phyloP scores from a whole-genome alignment of 805 yeast species.

The Candida xiaguanensis region DNA sequence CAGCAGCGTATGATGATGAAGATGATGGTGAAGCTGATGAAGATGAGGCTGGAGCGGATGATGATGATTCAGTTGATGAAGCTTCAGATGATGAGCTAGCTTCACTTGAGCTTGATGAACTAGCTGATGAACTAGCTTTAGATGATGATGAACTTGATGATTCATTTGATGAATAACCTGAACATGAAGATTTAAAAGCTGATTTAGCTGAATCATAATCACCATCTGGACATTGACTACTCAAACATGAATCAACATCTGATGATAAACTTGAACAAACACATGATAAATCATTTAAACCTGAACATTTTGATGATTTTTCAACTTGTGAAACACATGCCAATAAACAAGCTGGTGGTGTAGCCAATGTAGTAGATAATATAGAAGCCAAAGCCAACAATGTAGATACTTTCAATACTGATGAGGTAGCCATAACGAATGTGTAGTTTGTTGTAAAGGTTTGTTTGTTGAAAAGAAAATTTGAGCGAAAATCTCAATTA shows the following conservation, averaged over 20 bases:
- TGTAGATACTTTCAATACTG: conserved; percentile 17
- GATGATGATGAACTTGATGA: conserved; percentile 25
- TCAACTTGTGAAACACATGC: conserved; percentile 80
- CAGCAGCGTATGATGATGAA: conserved; percentile 4
- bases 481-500: too few relatives aligned
- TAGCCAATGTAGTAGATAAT: conserved; percentile 49
- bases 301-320: conserved; percentile 52
- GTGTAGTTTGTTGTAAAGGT: neutral
- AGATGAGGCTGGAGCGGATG: conserved; percentile 9
- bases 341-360: conserved; percentile 90
- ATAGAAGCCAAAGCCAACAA: conserved; percentile 35
- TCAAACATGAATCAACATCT: conserved; percentile 60
- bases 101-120: conserved; percentile 13
- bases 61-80: conserved; percentile 12
- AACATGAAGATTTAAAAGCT: conserved; percentile 55
- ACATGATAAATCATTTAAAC: conserved; percentile 64
- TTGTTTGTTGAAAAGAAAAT: neutral
- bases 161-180: conserved; percentile 27
- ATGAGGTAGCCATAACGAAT: conserved; percentile 7
- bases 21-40: conserved; percentile 7
- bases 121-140: conserved; percentile 16
- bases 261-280: conserved; percentile 57
- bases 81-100: conserved; percentile 11
- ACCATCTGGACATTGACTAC: conserved; percentile 64
- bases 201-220: conserved; percentile 54